Evolutionary conservation across 2,329 filamentous ascomycete genomes (phyloP), one percentile per base, ranked within the genome.

Genomic region (Pseudocercospora pini-densiflorae): DNA sequence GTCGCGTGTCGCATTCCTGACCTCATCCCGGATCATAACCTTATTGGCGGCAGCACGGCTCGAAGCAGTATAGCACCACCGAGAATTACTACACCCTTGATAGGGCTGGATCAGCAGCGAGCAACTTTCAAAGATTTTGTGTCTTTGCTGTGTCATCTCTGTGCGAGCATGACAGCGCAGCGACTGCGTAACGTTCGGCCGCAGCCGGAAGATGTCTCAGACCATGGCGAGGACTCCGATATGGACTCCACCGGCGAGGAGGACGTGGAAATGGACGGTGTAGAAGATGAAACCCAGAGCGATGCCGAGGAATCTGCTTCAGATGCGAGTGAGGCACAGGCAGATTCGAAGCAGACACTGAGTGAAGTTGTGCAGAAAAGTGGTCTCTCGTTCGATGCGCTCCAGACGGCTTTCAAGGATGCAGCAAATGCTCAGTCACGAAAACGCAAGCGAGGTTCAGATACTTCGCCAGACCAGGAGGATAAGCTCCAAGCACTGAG

Each of bases 371-470:
- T 77, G 21, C 77, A 81, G 36, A 79, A 89, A 65, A 84, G 82
- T 73, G 84, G 83, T 67, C 88, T 97, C 70, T 95, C 93, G 24
- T 97, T 98, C 75, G 94, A 93, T 69, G 92, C 92, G n/a, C 84
- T 43, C 19, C 40, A 43, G 40, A 43, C 40, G 5, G 40, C 40
- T 19, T 43, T 97, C 47, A 92, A 92, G 70, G 92, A 92, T 83
- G 94, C 93, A 1, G 92, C 97, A 81, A 89, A 89, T 45, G 86
- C 88, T 0, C 80, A 97, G 33, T 70, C 66, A 47, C 73, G 77
- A 68, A 82, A 81, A 77, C 80, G 78, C 61, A 84, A 83, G 71
- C 77, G 81, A 57, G 78, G 77, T 19, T 76, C 78, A 12, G 76
- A 79, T 14, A 75, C 76, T 0, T 77, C 72, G 19, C 59, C 68